phyloP scores from a whole-genome alignment of 257 asterid genomes.

The Solanum chaucha region DNA sequence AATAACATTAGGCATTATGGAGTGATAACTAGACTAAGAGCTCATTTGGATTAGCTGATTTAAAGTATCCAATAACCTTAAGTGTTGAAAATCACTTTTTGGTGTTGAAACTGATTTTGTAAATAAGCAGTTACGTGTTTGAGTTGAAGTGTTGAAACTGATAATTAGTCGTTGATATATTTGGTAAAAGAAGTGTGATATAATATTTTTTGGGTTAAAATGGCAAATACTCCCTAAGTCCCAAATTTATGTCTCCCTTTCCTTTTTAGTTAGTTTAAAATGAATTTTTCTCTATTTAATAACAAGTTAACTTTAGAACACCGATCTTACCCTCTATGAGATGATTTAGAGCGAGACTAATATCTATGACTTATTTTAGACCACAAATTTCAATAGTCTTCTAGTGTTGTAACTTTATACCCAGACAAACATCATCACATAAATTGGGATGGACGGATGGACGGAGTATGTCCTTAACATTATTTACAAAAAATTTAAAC shows the following conservation, averaged over 20 bases:
- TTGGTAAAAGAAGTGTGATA: not conserved
- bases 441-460: not conserved
- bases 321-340: not conserved
- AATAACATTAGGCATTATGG: not conserved
- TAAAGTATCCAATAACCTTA: not conserved
- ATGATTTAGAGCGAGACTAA: not conserved
- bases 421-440: not conserved
- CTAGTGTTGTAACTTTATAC: not conserved
- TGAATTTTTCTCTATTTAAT: not conserved
- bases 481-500: not conserved
- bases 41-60: not conserved
- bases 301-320: not conserved
- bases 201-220: not conserved
- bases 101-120: not conserved
- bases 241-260: not conserved
- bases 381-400: not conserved
- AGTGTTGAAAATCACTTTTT: not conserved
- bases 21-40: not conserved
- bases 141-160: not conserved
- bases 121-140: not conserved
- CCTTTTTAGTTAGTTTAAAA: not conserved
- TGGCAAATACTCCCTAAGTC: not conserved
- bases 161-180: not conserved
- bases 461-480: not conserved
- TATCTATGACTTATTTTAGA: not conserved